Evolutionary conservation across 139 green algal genomes (phyloP), one percentile per base, ranked within the genome.

Genomic region (Deuterostichococcus epilithicus): DNA sequence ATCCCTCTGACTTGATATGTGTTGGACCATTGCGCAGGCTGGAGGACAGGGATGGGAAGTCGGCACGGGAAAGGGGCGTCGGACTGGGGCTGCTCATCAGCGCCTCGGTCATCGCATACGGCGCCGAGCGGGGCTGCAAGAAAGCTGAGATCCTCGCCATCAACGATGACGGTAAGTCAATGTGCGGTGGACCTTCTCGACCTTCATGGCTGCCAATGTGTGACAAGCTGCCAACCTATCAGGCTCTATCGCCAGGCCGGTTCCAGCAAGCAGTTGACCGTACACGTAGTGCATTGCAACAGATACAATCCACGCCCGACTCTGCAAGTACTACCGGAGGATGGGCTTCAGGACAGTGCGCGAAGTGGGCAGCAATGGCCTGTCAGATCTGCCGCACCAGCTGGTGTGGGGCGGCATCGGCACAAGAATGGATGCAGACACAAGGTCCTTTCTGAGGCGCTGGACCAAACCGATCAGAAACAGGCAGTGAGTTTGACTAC

Each of bases 101-200:
- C 6, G 84, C 74, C 1, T 88, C 92, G 6, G 85, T 84, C 5
- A 91, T 97, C 66, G 85, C 82, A 28, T 73, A 59, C 0, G 67
- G 60, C 1, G 18, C 3, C 10, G 13, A 63, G 20, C 18, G 52
- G 8, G 90, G 89, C n/a, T 94, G 87, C 82, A 68, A 22, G 0
- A 92, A 82, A 30, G 90, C 89, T 0, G 91, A 97, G 72, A 93
- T 96, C 33, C 81, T 97, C 20, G 92, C 92, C 1, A 97, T 97
- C 74, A 92, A 94, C 73, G 90, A 95, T 74, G 88, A 86, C 68
- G 78, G 83, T 83, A 44, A 75, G 68, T n/a, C n/a, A n/a, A n/a
- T n/a, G n/a, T n/a, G n/a, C n/a, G n/a, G n/a, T n/a, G n/a, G n/a
- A n/a, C n/a, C n/a, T n/a, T n/a, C n/a, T n/a, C n/a, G n/a, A n/a